A percentile compares a stretch with the other conserved stretches of the same genome.
Evolutionary conservation across 805 yeast genomes (phyloP).

Genomic region (Saccharomycopsis fermentans): DNA sequence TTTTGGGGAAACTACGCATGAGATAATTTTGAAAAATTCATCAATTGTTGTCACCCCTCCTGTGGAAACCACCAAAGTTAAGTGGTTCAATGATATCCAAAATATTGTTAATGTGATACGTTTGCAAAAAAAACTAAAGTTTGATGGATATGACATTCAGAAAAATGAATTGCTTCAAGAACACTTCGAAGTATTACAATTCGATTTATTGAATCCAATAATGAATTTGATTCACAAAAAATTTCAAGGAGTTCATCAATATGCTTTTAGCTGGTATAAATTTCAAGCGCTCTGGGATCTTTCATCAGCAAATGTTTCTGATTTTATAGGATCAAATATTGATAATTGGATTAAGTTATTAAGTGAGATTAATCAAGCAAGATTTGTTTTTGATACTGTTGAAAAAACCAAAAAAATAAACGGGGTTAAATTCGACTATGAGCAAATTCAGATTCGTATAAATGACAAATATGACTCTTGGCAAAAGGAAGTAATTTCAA

Average conservation of each 20-base stretch:
- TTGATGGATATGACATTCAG: constrained; percentile 21
- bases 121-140: constrained; percentile 22
- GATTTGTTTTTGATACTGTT: constrained; percentile 41
- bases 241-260: constrained; percentile 25
- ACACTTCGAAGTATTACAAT: not conserved
- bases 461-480: constrained; percentile 47
- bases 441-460: constrained; percentile 44
- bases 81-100: constrained; percentile 24
- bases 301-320: constrained; percentile 31
- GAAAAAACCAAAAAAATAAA: constrained; percentile 35
- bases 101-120: constrained; percentile 20
- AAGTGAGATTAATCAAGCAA: constrained; percentile 32
- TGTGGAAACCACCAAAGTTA: constrained; percentile 28
- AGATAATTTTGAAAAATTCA: constrained; percentile 30
- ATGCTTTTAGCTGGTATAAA: constrained; percentile 41
- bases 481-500: constrained; percentile 36
- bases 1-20: constrained; percentile 23
- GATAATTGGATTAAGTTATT: constrained; percentile 40
- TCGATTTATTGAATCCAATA: constrained; percentile 1
- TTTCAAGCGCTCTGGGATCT: constrained; percentile 55
- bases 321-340: constrained; percentile 28
- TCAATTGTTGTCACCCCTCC: constrained; percentile 32
- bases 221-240: constrained; percentile 26
- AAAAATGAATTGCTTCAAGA: not conserved
- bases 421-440: constrained; percentile 33